Evolutionary conservation across 2,329 filamentous ascomycete genomes (phyloP).

Genomic region (Taxawa tesnikishii): DNA sequence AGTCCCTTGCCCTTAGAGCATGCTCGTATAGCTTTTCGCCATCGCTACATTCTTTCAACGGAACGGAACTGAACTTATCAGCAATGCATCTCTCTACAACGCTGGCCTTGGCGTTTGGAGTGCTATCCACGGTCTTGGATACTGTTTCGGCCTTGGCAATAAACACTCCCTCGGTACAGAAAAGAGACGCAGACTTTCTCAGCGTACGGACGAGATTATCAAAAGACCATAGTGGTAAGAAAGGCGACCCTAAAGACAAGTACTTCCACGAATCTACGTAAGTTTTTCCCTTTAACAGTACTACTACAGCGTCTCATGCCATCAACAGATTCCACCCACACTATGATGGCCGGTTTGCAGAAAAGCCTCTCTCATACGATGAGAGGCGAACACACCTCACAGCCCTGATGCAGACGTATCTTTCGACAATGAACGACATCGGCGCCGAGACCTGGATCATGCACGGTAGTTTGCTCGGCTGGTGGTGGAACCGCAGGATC

Average conservation of each 20-base stretch:
- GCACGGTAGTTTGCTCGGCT: conserved; percentile 48
- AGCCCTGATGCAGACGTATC: conserved; percentile 42
- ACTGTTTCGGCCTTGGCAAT: conserved; percentile 2
- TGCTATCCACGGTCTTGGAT: not conserved
- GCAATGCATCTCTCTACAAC: no score
- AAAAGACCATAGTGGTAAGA: conserved; percentile 23
- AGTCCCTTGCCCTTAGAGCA: no score
- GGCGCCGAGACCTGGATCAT: conserved; percentile 51
- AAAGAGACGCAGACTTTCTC: conserved; percentile 29
- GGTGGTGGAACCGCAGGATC: conserved; percentile 51
- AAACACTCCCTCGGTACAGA: conserved; percentile 5
- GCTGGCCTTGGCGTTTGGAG: conserved; percentile 1
- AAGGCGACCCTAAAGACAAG: conserved; percentile 28
- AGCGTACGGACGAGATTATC: conserved; percentile 28
- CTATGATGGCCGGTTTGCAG: conserved; percentile 46
- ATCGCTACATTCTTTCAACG: no score
- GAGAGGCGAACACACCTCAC: conserved; percentile 36
- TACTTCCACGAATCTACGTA: conserved; percentile 40
- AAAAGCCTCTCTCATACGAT: conserved; percentile 30
- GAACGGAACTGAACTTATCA: not conserved
- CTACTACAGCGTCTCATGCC: no score
- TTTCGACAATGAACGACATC: conserved; percentile 43
- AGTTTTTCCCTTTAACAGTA: conserved; percentile 11
- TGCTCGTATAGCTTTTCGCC: no score
- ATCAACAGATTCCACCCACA: conserved; percentile 41